phyloP scores from a whole-genome alignment of 2,329 filamentous ascomycete species.

The Huntiella moniliformis region DNA sequence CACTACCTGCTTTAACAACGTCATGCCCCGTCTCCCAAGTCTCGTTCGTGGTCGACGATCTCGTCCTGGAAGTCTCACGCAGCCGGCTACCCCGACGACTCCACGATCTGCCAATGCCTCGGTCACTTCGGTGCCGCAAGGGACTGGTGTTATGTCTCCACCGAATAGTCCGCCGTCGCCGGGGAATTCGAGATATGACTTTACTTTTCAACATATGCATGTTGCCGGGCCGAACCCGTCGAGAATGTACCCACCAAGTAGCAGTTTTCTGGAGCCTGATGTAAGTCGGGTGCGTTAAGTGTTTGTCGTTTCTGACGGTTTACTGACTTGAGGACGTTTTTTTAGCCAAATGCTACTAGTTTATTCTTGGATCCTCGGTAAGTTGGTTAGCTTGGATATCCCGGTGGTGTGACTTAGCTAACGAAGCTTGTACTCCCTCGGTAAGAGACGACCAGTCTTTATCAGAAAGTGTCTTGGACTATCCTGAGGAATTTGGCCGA shows the following conservation, averaged over 20 bases:
- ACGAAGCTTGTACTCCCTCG: neutral
- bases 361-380: no score
- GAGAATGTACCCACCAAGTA: constrained; percentile 13
- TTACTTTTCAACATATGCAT: constrained; percentile 17
- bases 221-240: constrained; percentile 11
- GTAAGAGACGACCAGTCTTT: constrained; percentile 20
- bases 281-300: constrained; percentile 12
- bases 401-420: neutral
- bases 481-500: constrained; percentile 25
- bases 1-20: no score
- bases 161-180: neutral
- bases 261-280: constrained; percentile 19
- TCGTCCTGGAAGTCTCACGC: neutral
- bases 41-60: no score
- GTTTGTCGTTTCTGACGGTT: neutral
- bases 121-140: neutral
- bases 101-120: neutral
- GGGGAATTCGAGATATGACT: constrained; percentile 15
- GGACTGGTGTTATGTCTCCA: no score
- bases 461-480: constrained; percentile 24
- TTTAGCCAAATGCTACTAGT: neutral
- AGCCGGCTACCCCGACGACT: constrained; percentile 1
- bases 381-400: neutral
- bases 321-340: neutral
- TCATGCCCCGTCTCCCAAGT: no score